phyloP scores from a whole-genome alignment of 345 rosid species.

The Stellera chamaejasme region DNA sequence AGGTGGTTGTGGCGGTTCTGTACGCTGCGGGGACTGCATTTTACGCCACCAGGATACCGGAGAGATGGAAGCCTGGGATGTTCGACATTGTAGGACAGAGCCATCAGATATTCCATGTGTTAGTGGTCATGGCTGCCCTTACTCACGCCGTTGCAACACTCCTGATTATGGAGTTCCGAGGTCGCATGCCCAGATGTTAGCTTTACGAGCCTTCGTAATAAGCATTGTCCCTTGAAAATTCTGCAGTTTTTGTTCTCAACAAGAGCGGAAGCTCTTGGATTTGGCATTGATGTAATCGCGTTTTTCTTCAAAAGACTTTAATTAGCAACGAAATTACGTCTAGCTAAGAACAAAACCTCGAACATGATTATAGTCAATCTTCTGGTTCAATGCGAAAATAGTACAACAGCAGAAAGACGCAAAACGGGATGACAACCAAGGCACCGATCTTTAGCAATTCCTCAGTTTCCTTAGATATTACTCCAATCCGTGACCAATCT shows the following conservation, averaged over 20 bases:
- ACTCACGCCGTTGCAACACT: conserved; percentile 77
- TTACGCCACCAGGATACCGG: conserved; percentile 67
- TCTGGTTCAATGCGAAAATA: conserved; percentile 29
- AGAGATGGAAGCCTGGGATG: conserved; percentile 90
- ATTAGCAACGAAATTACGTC: too few relatives aligned
- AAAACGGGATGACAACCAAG: conserved; percentile 62
- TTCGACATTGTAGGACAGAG: conserved; percentile 94
- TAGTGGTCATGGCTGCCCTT: conserved; percentile 82
- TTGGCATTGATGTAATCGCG: too few relatives aligned
- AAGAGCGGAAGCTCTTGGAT: too few relatives aligned
- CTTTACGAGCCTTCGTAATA: conserved; percentile 2
- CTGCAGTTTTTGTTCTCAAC: too few relatives aligned
- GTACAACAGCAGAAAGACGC: conserved; percentile 37
- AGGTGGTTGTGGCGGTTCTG: conserved; percentile 69
- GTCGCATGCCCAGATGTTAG: conserved; percentile 45
- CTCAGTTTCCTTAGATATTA: conserved; percentile 59
- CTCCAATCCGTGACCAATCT: conserved; percentile 94
- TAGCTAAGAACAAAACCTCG: too few relatives aligned
- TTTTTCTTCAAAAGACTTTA: too few relatives aligned
- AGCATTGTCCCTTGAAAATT: too few relatives aligned
- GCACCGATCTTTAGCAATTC: conserved; percentile 58
- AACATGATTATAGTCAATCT: too few relatives aligned
- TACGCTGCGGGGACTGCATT: conserved; percentile 67
- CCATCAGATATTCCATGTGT: conserved; percentile 91
- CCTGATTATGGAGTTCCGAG: conserved; percentile 67